phyloP scores from a whole-genome alignment of 1,284 basidiomycete species.

The Thelephora terrestris region DNA sequence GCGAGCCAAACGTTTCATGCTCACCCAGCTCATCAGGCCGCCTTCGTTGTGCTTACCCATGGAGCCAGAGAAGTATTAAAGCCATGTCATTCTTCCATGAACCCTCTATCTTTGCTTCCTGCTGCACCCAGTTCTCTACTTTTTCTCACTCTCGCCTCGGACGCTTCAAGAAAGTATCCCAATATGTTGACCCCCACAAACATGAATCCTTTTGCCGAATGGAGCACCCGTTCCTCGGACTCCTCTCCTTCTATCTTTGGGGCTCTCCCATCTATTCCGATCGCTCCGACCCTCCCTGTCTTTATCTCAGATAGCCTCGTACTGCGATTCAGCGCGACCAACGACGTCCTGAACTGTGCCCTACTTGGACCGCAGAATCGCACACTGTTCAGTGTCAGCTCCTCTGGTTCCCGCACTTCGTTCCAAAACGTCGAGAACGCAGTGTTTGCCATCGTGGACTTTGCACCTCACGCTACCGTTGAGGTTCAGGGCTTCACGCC shows the following conservation, averaged over 20 bases:
- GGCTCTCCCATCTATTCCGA: constrained; percentile 43
- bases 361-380: constrained; percentile 39
- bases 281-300: constrained; percentile 14
- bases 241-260: constrained; percentile 43
- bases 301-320: constrained; percentile 28
- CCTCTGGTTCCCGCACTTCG: constrained; percentile 12
- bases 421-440: constrained; percentile 29
- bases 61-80: too few species aligned
- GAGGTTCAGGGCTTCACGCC: constrained; percentile 42
- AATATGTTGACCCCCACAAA: background rate
- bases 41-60: too few species aligned
- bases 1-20: too few species aligned
- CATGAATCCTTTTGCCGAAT: constrained; percentile 1
- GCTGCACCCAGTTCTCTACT: background rate
- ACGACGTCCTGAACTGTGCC: constrained; percentile 41
- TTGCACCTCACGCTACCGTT: constrained; percentile 42
- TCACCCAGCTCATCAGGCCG: too few species aligned
- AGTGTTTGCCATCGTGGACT: constrained; percentile 47
- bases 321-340: constrained; percentile 42
- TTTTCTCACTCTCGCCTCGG: background rate
- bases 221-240: constrained; percentile 4
- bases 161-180: background rate
- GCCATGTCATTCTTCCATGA: too few species aligned
- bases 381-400: constrained; percentile 7
- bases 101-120: too few species aligned